phyloP scores from a whole-genome alignment of 192 early-diverging fungal species.

The Gryganskiella cystojenkinii region DNA sequence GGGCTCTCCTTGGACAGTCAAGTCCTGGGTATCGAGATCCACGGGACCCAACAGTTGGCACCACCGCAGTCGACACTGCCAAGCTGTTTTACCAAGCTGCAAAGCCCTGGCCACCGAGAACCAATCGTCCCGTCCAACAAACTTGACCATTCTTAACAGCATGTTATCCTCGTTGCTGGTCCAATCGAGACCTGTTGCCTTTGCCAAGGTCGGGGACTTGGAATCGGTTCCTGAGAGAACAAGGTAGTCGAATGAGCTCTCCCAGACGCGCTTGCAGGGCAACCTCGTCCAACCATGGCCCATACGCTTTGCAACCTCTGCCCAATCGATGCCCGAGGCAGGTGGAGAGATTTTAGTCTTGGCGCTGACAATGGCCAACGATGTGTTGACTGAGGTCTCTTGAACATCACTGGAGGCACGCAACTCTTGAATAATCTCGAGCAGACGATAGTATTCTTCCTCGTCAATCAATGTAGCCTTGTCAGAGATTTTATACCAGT shows the following conservation, averaged over 20 bases:
- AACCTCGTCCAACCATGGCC: conserved; percentile 25
- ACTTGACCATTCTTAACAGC: conserved; percentile 24
- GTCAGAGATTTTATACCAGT: conserved; percentile 41
- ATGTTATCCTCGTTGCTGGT: conserved; percentile 8
- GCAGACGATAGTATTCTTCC: conserved; percentile 26
- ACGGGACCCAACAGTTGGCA: conserved; percentile 39
- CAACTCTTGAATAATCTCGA: conserved; percentile 2
- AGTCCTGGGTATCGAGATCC: not conserved
- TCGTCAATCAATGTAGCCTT: conserved; percentile 21
- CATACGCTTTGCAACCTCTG: conserved; percentile 18
- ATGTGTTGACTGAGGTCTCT: conserved; percentile 3
- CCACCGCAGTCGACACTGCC: conserved; percentile 42
- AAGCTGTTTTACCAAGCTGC: conserved; percentile 19
- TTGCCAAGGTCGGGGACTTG: no score
- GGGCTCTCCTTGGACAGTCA: conserved; percentile 12
- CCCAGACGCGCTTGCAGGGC: conserved; percentile 36
- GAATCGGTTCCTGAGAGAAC: not conserved
- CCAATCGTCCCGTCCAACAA: conserved; percentile 40
- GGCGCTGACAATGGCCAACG: no score
- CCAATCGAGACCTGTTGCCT: conserved; percentile 7
- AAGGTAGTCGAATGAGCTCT: conserved; percentile 29
- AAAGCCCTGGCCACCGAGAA: conserved; percentile 23
- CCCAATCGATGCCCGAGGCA: no score
- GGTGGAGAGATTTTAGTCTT: no score
- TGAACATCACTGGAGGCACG: not conserved